These are phyloP conservation scores for Endotrypanum monterogeii DNA, from an alignment of 208 protist genomes.

Conservation along the genomic window DNA sequence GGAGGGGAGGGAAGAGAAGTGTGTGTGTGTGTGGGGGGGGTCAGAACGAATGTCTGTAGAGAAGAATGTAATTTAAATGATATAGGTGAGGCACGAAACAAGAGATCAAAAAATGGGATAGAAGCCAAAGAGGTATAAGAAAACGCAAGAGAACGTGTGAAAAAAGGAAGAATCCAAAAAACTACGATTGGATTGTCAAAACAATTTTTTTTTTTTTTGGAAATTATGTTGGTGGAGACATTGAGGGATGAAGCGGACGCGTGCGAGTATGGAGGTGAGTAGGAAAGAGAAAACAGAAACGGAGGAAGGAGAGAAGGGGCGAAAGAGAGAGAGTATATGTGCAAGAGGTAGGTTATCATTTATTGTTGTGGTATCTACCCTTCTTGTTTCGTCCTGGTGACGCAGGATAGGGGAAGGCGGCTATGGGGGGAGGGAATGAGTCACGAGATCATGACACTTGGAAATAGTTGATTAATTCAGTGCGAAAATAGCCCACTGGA, in stretches of 20 bases:
- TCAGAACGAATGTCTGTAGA: neutral
- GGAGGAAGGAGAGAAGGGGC: neutral
- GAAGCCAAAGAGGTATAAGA: slow-evolving; percentile 2
- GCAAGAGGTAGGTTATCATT: neutral
- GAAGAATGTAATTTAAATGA: neutral
- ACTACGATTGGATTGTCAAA: neutral
- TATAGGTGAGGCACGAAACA: neutral
- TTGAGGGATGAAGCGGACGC: no score
- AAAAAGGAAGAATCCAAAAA: neutral
- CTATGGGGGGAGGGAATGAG: no score
- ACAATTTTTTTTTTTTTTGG: no score
- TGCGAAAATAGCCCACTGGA: no score
- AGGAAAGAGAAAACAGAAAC: neutral
- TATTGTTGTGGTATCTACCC: neutral
- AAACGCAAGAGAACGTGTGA: neutral
- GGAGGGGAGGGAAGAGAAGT: neutral
- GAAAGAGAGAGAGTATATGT: neutral
- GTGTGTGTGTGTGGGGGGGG: no score
- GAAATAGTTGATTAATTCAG: no score
- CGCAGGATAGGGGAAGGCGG: no score
- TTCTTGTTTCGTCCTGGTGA: no score
- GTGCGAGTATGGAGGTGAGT: neutral
- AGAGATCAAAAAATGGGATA: slow-evolving; percentile 6
- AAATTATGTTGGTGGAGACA: no score
- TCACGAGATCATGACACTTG: no score